Evolutionary conservation across 164 flowering plant species (phyloP), one percentile per base, ranked within the genome.

Genomic region (Vitis rotundifolia): DNA sequence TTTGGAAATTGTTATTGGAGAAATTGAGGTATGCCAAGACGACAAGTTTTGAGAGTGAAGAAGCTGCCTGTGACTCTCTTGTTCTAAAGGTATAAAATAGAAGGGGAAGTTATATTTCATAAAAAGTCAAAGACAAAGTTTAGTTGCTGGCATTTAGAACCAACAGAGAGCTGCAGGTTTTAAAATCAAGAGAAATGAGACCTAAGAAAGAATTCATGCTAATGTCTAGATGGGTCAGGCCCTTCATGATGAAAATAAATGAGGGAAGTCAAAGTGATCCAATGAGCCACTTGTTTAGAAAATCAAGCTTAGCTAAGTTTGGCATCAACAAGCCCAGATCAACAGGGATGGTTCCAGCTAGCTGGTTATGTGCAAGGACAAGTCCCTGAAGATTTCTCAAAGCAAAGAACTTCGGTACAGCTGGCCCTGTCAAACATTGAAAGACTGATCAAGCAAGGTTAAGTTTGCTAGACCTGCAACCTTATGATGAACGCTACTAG

Each of bases 21-120:
- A 88, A 63, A 71, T 88, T 89, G 13, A 88, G 86, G 71, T 88
- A 83, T 16, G 86, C 79, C 73, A 88, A 72, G 52, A 81, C 73
- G 56, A 76, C 75, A 16, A 86, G 80, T 31, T 73, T 80, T 1
- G 81, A 72, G 49, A 85, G 79, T 2, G 83, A 75, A 11, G 22
- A 8, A 19, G 59, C 68, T 75, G 31, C 88, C 87, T 1, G 80
- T 68, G 61, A 88, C 16, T 53, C 64, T 63, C 69, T 88, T 88
- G 74, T 76, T 81, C 75, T 88, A 90, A 47, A 87, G 75, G 69
- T 88, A 90, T 8, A 88, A 75, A 48, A 76, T 70, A 8, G 90
- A 71, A 49, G 86, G 85, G 47, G 83, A 73, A 3, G 85, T 78
- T 26, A 79, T 66, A 61, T 86, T 82, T 31, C 84, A 70, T 53